These are phyloP conservation scores for Mortierella claussenii DNA, from an alignment of 192 early-diverging fungal species.

Conservation along the genomic window DNA sequence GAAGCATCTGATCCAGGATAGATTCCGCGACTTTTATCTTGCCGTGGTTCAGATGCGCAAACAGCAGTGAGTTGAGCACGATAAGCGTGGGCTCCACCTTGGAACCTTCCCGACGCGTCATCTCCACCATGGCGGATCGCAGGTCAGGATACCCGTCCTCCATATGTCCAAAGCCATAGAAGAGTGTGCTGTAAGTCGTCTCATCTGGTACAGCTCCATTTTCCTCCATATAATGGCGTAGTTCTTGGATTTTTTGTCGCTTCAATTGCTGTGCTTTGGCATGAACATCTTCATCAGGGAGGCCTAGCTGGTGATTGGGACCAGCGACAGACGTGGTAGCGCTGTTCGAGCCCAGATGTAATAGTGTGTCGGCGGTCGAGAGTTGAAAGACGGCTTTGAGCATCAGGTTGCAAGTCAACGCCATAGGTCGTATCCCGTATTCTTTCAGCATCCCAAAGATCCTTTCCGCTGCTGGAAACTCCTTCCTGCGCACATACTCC, in stretches of 20 bases:
- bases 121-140: slow-evolving; percentile 16
- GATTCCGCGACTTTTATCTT: slow-evolving; percentile 18
- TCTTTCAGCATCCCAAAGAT: slow-evolving; percentile 42
- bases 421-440: slow-evolving; percentile 31
- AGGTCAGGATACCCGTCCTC: slow-evolving; percentile 33
- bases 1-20: slow-evolving; percentile 27
- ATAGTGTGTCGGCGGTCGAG: slow-evolving; percentile 19
- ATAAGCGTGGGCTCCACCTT: slow-evolving; percentile 14
- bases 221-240: slow-evolving; percentile 26
- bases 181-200: slow-evolving; percentile 24
- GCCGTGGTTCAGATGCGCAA: slow-evolving; percentile 43
- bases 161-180: slow-evolving; percentile 43
- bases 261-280: slow-evolving; percentile 7
- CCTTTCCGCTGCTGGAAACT: slow-evolving; percentile 30
- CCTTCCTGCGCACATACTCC: slow-evolving; percentile 28
- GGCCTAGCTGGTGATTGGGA: not conserved
- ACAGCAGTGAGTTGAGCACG: slow-evolving; percentile 32
- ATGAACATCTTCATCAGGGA: not conserved
- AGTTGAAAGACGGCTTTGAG: slow-evolving; percentile 28
- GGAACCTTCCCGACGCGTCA: not conserved
- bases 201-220: slow-evolving; percentile 8
- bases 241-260: slow-evolving; percentile 12
- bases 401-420: slow-evolving; percentile 42
- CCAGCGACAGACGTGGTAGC: not conserved
- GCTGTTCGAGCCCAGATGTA: slow-evolving; percentile 3